These are phyloP conservation scores for Xylaria telfairii DNA, from an alignment of 495 filamentous ascomycete genomes.

Conservation along the genomic window DNA sequence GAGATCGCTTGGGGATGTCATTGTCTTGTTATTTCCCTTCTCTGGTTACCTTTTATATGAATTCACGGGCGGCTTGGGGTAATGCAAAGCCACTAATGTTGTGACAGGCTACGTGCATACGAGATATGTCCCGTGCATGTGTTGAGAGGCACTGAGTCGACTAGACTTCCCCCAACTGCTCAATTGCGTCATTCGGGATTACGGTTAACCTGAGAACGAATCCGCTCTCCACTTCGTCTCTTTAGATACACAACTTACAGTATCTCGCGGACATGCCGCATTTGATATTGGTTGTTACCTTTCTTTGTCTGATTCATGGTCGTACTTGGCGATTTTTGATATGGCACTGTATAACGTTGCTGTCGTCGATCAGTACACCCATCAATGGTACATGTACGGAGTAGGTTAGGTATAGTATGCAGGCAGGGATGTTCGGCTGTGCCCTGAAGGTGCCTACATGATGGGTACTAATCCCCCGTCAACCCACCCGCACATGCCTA, in stretches of 20 bases:
- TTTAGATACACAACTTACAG: background rate
- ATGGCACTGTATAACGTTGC: background rate
- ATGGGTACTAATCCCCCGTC: background rate
- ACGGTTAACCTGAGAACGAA: background rate
- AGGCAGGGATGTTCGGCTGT: background rate
- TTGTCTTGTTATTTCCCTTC: conserved; percentile 19
- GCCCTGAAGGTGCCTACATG: background rate
- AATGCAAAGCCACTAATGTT: background rate
- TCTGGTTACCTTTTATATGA: background rate
- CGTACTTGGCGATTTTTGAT: background rate
- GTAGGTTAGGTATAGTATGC: background rate
- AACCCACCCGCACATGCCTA: background rate
- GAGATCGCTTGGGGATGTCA: conserved; percentile 33
- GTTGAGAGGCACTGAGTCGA: background rate
- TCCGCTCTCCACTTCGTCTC: background rate
- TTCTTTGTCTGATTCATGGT: background rate
- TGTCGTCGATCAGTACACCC: background rate
- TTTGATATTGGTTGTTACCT: background rate
- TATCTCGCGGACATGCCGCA: background rate
- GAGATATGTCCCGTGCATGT: background rate
- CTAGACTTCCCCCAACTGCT: background rate
- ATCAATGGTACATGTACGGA: background rate
- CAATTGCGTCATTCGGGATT: conserved; percentile 16
- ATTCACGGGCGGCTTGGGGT: background rate
- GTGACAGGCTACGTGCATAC: background rate